These are phyloP conservation scores for Cucumis hystrix DNA, from an alignment of 306 rosid species.

Conservation along the genomic window DNA sequence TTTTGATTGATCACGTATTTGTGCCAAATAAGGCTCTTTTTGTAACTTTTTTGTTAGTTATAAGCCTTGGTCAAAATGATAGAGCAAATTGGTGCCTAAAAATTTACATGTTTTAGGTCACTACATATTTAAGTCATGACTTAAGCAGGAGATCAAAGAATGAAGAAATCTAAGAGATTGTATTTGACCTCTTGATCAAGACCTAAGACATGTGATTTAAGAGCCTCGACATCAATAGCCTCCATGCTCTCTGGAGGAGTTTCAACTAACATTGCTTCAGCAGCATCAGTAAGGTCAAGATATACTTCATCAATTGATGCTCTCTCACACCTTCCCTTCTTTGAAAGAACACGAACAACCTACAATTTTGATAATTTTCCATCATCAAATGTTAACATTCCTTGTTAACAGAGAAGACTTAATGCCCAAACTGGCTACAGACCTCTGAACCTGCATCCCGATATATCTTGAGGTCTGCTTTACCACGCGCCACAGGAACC, in stretches of 20 bases:
- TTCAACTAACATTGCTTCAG: slow-evolving; percentile 59
- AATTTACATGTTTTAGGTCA: background rate
- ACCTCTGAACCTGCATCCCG: slow-evolving; percentile 91
- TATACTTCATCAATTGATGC: slow-evolving; percentile 97
- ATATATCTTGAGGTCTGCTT: slow-evolving; percentile 76
- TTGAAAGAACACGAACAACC: slow-evolving; percentile 76
- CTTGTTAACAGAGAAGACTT: background rate
- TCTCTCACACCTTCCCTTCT: slow-evolving; percentile 86
- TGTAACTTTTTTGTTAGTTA: background rate
- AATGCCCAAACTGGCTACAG: background rate
- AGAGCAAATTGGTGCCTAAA: background rate
- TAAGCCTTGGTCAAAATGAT: background rate
- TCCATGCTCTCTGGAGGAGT: slow-evolving; percentile 53
- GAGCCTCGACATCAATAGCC: slow-evolving; percentile 44
- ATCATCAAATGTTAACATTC: background rate
- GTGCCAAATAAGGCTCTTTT: background rate
- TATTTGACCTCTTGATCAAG: slow-evolving; percentile 43
- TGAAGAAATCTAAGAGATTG: slow-evolving; percentile 5
- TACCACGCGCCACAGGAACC: slow-evolving; percentile 88
- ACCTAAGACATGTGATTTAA: slow-evolving; percentile 81
- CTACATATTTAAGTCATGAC: background rate
- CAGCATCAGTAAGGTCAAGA: slow-evolving; percentile 84
- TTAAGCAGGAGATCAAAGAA: background rate
- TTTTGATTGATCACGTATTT: background rate
- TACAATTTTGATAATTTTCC: slow-evolving; percentile 9